phyloP scores from a whole-genome alignment of 176 grass and related monocot genomes.

The Oryza coarctata region DNA sequence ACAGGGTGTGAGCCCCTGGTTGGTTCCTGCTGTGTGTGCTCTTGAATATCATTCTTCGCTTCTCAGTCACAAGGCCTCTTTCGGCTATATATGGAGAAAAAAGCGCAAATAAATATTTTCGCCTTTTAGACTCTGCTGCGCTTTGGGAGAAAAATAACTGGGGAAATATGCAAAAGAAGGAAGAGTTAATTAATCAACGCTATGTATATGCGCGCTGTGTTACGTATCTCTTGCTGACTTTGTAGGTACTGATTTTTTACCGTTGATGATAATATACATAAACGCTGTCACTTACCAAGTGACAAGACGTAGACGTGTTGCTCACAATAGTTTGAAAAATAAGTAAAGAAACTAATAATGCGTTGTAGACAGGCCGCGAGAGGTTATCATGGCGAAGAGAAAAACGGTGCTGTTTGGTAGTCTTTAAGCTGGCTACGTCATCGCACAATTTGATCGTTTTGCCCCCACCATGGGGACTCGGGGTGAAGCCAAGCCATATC shows the following conservation, averaged over 20 bases:
- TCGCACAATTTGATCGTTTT: neutral
- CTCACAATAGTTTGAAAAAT: neutral
- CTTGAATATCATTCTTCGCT: conserved; percentile 38
- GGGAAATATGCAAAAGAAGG: neutral
- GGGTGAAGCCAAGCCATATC: neutral
- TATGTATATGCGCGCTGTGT: neutral
- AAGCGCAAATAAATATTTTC: conserved; percentile 21
- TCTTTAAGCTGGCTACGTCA: conserved; percentile 1
- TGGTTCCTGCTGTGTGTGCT: too few relatives aligned
- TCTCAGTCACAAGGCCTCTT: conserved; percentile 40
- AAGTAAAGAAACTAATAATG: conserved; percentile 18
- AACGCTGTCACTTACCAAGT: neutral
- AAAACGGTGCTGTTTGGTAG: neutral
- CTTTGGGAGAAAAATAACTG: conserved; percentile 2
- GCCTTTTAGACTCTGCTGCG: neutral
- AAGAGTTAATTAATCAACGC: neutral
- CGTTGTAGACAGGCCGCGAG: neutral
- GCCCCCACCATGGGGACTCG: neutral
- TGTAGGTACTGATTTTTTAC: conserved; percentile 7
- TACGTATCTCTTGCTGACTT: neutral
- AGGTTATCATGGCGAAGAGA: neutral
- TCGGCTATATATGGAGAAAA: conserved; percentile 29
- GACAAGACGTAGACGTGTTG: conserved; percentile 11
- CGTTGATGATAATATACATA: neutral
- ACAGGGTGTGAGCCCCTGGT: neutral